Percentiles rank a stretch among this genome's conserved stretches.
Evolutionary conservation across 306 rosid species (phyloP).

Genomic region (Macrotyloma uniflorum): DNA sequence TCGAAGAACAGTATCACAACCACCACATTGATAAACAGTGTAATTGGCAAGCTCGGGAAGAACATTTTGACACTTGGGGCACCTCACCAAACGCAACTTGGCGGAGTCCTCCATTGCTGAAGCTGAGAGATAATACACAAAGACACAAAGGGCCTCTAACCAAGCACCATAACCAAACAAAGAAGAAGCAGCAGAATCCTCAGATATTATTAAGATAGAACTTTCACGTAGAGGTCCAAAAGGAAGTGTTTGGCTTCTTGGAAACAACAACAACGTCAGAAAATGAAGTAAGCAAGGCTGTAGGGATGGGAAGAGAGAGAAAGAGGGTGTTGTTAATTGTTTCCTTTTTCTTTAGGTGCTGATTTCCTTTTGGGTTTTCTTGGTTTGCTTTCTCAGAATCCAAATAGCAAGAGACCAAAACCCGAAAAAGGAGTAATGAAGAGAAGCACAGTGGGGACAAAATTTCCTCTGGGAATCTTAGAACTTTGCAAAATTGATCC

Average conservation of each 20-base stretch:
- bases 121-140: neutral
- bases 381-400: slow-evolving; percentile 46
- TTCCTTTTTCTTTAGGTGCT: slow-evolving; percentile 31
- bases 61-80: slow-evolving; percentile 96
- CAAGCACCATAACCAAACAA: slow-evolving; percentile 39
- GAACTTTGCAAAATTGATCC: slow-evolving; percentile 32
- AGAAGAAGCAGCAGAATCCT: slow-evolving; percentile 5
- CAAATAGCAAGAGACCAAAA: slow-evolving; percentile 40
- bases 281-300: slow-evolving; percentile 33
- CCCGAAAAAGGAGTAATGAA: neutral
- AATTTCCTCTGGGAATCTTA: slow-evolving; percentile 36
- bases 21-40: slow-evolving; percentile 93
- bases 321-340: neutral
- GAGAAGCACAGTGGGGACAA: slow-evolving; percentile 48
- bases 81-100: slow-evolving; percentile 72
- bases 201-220: slow-evolving; percentile 9
- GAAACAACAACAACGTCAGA: slow-evolving; percentile 33
- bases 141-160: slow-evolving; percentile 21
- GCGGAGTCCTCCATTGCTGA: slow-evolving; percentile 69
- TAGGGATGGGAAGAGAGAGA: slow-evolving; percentile 18
- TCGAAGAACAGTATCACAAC: slow-evolving; percentile 87
- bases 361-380: neutral
- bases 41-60: slow-evolving; percentile 89
- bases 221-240: slow-evolving; percentile 34
- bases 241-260: slow-evolving; percentile 40